Conservation (phyloP, 768 basidiomycete species). For the Podaxis rugospora region DNA sequence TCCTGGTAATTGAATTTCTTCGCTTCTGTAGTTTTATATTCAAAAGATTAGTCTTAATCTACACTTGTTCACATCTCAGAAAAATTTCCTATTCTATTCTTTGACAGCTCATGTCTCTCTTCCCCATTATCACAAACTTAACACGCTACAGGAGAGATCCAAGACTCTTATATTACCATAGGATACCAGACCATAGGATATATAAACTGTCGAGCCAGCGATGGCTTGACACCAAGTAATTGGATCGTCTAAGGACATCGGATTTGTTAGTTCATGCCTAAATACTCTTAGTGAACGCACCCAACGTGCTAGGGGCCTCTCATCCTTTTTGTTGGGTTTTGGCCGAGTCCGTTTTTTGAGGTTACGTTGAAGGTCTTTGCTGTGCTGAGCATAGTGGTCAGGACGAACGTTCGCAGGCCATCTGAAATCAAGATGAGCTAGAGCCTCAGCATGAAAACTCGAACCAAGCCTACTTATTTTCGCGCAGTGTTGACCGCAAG, state of each 20-base stretch:
- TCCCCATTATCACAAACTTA: too few relatives aligned
- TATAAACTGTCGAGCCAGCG: too few relatives aligned
- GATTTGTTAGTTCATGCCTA: constrained; percentile 1
- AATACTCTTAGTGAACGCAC: constrained; percentile 31
- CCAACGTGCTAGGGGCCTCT: constrained; percentile 70
- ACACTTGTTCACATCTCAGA: too few relatives aligned
- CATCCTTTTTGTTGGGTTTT: constrained; percentile 36
- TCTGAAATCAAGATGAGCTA: constrained; percentile 20
- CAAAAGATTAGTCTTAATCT: too few relatives aligned
- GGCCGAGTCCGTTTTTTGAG: constrained; percentile 60
- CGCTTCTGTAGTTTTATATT: too few relatives aligned
- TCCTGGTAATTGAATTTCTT: too few relatives aligned
- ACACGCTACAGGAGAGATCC: too few relatives aligned
- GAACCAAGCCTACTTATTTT: constrained; percentile 41
- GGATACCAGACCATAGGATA: too few relatives aligned
- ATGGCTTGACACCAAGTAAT: too few relatives aligned
- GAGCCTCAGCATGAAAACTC: not conserved
- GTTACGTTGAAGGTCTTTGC: constrained; percentile 90
- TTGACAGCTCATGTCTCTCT: too few relatives aligned
- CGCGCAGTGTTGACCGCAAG: constrained; percentile 73
- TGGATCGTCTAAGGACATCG: constrained; percentile 49
- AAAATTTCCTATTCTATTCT: too few relatives aligned
- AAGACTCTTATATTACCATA: too few relatives aligned
- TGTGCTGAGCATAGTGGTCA: constrained; percentile 82
- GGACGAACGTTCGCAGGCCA: constrained; percentile 86